A percentile compares a stretch with the other conserved stretches of the same genome.
phyloP scores from a whole-genome alignment of 1,139 yeast species.

The Blastobotrys illinoisensis region DNA sequence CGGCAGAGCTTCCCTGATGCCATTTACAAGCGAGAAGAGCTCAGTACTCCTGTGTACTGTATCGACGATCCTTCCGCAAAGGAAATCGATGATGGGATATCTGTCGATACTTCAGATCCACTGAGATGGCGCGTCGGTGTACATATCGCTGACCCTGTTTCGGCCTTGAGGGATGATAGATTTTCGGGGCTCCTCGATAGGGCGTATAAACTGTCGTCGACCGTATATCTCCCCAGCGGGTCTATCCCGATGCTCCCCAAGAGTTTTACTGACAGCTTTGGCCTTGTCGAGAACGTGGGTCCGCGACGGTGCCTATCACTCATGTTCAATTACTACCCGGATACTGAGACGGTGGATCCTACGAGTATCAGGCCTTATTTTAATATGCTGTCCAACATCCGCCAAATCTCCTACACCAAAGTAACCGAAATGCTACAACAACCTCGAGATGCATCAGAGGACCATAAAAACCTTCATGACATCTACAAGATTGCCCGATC shows the following conservation, averaged over 20 bases:
- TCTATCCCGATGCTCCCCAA: slow-evolving; percentile 69
- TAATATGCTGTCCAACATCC: slow-evolving; percentile 31
- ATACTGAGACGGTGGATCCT: neutral
- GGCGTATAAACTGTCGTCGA: slow-evolving; percentile 50
- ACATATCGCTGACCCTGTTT: slow-evolving; percentile 85
- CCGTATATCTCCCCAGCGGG: slow-evolving; percentile 70
- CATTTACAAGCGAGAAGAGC: neutral
- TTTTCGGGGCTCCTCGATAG: slow-evolving; percentile 43
- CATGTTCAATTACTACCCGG: slow-evolving; percentile 36
- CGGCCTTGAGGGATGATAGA: slow-evolving; percentile 32
- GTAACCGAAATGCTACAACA: slow-evolving; percentile 40
- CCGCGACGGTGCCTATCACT: slow-evolving; percentile 47
- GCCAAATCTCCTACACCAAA: slow-evolving; percentile 45
- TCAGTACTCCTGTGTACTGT: slow-evolving; percentile 61
- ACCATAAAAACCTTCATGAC: slow-evolving; percentile 33
- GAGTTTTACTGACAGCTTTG: slow-evolving; percentile 37
- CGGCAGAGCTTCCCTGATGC: neutral
- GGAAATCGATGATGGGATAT: slow-evolving; percentile 92
- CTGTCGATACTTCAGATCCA: slow-evolving; percentile 39
- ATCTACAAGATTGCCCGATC: slow-evolving; percentile 35
- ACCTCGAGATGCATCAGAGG: neutral
- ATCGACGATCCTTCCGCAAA: slow-evolving; percentile 78
- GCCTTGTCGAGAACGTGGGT: slow-evolving; percentile 3
- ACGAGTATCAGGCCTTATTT: neutral
- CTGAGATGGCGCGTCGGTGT: slow-evolving; percentile 46